Evolutionary conservation across 1,284 basidiomycete species (phyloP).

Genomic region (Boletus semigastroideus): DNA sequence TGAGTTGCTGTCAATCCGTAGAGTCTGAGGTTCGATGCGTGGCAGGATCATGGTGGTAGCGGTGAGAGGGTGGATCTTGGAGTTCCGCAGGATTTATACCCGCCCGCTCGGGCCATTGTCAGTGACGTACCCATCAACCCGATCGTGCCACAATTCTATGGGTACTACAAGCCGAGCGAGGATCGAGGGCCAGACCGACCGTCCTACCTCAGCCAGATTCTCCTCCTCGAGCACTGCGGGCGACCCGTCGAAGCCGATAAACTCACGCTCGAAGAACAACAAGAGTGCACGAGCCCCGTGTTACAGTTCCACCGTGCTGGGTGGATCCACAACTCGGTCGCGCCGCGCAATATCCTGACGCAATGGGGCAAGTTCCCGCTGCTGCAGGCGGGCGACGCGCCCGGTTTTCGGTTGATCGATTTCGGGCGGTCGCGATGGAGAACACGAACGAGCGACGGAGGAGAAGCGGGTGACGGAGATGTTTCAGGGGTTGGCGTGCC

Average conservation of each 20-base stretch:
- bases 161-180: constrained; percentile 29
- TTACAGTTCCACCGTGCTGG: constrained; percentile 35
- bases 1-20: too few relatives aligned
- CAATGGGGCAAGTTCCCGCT: constrained; percentile 37
- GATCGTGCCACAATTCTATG: constrained; percentile 35
- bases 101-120: too few relatives aligned
- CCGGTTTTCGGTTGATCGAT: constrained; percentile 41
- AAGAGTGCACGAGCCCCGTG: constrained; percentile 34
- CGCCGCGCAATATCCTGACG: constrained; percentile 36
- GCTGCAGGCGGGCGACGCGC: constrained; percentile 19
- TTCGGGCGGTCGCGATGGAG: constrained; percentile 33
- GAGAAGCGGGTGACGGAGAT: constrained; percentile 3
- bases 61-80: too few relatives aligned
- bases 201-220: constrained; percentile 31
- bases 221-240: constrained; percentile 42
- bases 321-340: constrained; percentile 38
- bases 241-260: constrained; percentile 20
- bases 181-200: not conserved
- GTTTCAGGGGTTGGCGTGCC: not conserved
- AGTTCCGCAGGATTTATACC: too few relatives aligned
- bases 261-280: constrained; percentile 27
- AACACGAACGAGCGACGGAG: not conserved
- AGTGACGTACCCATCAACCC: constrained; percentile 21
- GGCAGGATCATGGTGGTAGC: too few relatives aligned
- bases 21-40: too few relatives aligned